Evolutionary conservation across 31 red algal species (phyloP).

Genomic region (Asparagopsis taxiformis): DNA sequence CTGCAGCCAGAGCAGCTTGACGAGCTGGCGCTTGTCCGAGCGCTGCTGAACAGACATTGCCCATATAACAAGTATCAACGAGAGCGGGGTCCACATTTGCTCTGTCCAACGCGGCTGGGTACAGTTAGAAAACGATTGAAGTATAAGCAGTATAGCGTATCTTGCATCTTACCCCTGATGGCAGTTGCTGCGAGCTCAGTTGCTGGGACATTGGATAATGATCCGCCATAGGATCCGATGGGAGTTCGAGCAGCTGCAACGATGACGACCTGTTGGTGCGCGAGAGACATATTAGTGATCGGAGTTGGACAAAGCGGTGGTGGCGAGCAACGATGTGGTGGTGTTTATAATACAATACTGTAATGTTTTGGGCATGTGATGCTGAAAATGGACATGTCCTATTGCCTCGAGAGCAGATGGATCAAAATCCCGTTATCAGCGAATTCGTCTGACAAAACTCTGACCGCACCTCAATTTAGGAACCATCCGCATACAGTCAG

Average conservation of each 20-base stretch:
- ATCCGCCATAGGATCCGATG: constrained; percentile 96
- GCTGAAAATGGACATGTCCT: too few species aligned
- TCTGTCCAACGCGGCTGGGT: constrained; percentile 54
- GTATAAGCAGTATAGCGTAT: neutral
- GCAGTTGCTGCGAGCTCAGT: constrained; percentile 84
- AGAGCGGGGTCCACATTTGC: constrained; percentile 21
- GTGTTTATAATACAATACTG: too few species aligned
- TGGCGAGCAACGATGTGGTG: too few species aligned
- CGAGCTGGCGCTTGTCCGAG: constrained; percentile 85
- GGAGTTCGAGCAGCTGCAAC: constrained; percentile 92
- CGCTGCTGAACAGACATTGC: constrained; percentile 67
- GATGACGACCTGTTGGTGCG: constrained; percentile 74
- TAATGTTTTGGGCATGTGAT: too few species aligned
- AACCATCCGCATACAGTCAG: too few species aligned
- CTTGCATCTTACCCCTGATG: constrained; percentile 61
- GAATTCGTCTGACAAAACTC: too few species aligned
- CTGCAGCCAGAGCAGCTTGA: constrained; percentile 62
- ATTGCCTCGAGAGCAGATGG: too few species aligned
- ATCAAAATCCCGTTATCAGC: too few species aligned
- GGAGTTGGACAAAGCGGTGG: too few species aligned
- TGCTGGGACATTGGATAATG: constrained; percentile 71
- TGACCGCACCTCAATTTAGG: too few species aligned
- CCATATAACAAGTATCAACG: constrained; percentile 81
- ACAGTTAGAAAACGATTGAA: neutral
- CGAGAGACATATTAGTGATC: too few species aligned